These are phyloP conservation scores for Phytopythium kandeliae DNA, from an alignment of 352 stramenopile genomes.

Conservation along the genomic window DNA sequence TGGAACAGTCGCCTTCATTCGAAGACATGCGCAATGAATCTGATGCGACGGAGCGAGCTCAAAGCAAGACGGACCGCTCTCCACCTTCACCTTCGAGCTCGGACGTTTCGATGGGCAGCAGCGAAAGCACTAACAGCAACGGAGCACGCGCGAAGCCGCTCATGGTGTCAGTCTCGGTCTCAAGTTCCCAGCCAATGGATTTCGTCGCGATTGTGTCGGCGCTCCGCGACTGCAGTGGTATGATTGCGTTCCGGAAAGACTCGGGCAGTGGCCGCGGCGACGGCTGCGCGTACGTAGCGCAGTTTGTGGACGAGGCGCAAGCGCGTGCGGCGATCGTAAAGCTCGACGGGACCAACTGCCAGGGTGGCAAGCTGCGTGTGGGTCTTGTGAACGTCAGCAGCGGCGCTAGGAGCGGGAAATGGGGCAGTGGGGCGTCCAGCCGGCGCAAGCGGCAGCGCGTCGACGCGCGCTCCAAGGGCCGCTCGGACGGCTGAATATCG, in stretches of 20 bases:
- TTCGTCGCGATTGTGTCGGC: conserved; percentile 34
- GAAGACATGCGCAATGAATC: not conserved
- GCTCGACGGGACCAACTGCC: conserved; percentile 48
- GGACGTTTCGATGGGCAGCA: conserved; percentile 7
- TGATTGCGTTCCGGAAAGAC: conserved; percentile 52
- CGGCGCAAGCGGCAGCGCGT: conserved; percentile 67
- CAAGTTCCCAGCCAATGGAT: conserved; percentile 41
- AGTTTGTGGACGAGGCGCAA: conserved; percentile 41
- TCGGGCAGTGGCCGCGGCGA: conserved; percentile 11
- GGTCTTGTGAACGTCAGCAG: conserved; percentile 5
- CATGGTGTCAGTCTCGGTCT: conserved; percentile 37
- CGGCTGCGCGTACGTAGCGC: conserved; percentile 33
- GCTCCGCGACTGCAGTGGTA: conserved; percentile 41
- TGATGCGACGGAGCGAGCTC: not conserved
- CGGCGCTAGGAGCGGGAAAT: conserved; percentile 4
- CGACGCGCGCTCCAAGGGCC: conserved; percentile 26
- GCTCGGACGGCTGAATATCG: not conserved
- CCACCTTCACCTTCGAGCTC: conserved; percentile 1
- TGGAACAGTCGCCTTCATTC: no score
- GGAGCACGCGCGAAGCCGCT: not conserved
- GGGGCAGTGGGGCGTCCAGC: conserved; percentile 22
- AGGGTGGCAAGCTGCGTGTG: conserved; percentile 47
- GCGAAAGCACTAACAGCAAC: conserved; percentile 2
- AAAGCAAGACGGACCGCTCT: not conserved
- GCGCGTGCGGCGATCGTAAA: conserved; percentile 32